phyloP scores from a whole-genome alignment of 441 rosid genomes.

The Adansonia rubrostipa region DNA sequence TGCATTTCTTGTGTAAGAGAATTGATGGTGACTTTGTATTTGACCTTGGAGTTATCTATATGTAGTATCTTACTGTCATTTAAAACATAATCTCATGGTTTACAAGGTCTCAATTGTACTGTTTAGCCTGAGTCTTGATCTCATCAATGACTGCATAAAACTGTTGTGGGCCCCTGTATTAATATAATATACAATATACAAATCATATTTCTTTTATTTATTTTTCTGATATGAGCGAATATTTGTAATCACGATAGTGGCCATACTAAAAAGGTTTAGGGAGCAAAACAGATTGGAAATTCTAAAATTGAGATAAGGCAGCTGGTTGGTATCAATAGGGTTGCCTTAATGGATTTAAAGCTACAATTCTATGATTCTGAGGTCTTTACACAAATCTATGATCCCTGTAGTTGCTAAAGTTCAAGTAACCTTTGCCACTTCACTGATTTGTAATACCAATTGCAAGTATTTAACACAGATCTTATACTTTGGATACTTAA shows the following conservation, averaged over 20 bases:
- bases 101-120: background rate
- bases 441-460: background rate
- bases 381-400: background rate
- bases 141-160: background rate
- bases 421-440: background rate
- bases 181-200: background rate
- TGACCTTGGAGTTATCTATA: slow-evolving; percentile 54
- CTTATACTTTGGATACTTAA: too few relatives aligned
- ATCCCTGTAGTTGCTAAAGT: background rate
- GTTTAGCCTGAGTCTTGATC: background rate
- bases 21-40: slow-evolving; percentile 44
- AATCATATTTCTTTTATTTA: background rate
- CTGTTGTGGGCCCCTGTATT: slow-evolving; percentile 15
- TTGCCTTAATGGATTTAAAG: background rate
- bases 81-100: background rate
- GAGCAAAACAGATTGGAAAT: background rate
- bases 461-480: too few relatives aligned
- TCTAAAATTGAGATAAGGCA: background rate
- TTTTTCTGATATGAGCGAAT: background rate
- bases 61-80: slow-evolving; percentile 1
- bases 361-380: background rate
- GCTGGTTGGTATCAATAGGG: background rate
- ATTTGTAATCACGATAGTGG: slow-evolving; percentile 26
- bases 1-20: background rate
- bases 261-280: background rate